Base-by-base conservation (phyloP, 2,329 filamentous ascomycete species). In the Talaromyces verruculosus region DNA sequence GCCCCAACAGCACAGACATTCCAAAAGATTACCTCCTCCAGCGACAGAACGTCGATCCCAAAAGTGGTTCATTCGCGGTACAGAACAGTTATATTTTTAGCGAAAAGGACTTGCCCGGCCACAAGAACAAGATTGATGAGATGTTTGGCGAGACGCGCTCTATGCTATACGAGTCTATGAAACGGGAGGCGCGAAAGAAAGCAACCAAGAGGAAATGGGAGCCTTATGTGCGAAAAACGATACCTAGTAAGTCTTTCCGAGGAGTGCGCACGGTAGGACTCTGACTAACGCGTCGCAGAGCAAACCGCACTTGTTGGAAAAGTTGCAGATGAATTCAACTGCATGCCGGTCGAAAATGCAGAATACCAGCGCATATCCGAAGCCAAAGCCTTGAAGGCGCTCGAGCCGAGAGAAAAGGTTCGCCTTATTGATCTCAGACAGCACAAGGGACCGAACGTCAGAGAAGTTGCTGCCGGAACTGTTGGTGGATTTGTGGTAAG, bases 21-120 rank as follows among this genome's bases (percentile, higher is more conserved):
- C 93, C 93, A 11, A 92, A 92, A 74, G 92, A 96, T 74, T 99
- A 97, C 79, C 87, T 92, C 70, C 81, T 98, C 66, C 88, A 92
- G 57, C 84, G 92, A 57, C 88, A 86, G 28, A 85, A 87, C 47
- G 76, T 82, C 49, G 80, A 86, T n/a, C 67, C 79, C 10, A 76
- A 77, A 67, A 74, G 74, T 43, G 71, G 76, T 35, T 73, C 75
- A 8, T 77, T 78, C 66, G 72, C 77, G 64, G 87, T 94, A 39
- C 87, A 87, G 73, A 97, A 97, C 78, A 95, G 93, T 22, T 96
- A 91, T 75, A 83, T 98, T 65, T 99, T 99, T 75, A 93, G 91
- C 47, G 95, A 99, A 79, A 93, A 96, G 76, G 92, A 98, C 73
- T 85, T 97, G 25, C 91, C 93, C 0, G 91, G 91, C 43, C 93